These are phyloP conservation scores for Drosera spatulata DNA, from an alignment of 179 eudicot genomes.

Conservation along the genomic window DNA sequence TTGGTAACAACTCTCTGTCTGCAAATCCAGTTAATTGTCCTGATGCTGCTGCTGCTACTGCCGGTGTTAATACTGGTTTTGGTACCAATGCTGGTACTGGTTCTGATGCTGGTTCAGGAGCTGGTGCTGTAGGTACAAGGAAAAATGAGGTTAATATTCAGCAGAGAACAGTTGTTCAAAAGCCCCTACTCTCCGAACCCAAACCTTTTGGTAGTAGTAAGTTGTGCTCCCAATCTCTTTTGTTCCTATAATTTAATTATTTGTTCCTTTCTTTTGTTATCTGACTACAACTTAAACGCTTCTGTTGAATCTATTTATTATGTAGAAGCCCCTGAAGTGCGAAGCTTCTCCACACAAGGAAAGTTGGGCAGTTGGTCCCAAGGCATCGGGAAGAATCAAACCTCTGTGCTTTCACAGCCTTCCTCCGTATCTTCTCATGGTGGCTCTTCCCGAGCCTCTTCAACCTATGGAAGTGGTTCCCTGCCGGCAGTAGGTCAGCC, in stretches of 20 bases:
- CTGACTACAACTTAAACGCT: neutral
- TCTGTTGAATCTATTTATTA: neutral
- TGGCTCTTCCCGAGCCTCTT: constrained; percentile 11
- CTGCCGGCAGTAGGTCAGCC: constrained; percentile 5
- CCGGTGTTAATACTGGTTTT: constrained; percentile 15
- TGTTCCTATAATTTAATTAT: neutral
- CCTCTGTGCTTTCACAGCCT: constrained; percentile 6
- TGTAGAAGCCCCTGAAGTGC: constrained; percentile 1
- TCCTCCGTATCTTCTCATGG: constrained; percentile 7
- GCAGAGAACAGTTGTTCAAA: neutral
- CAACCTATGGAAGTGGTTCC: constrained; percentile 9
- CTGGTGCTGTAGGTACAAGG: constrained; percentile 20
- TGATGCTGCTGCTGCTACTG: constrained; percentile 19
- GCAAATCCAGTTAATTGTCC: constrained; percentile 24
- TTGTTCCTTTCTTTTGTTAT: neutral
- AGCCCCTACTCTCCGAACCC: constrained; percentile 2
- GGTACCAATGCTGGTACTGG: no score
- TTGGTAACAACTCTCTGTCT: constrained; percentile 16
- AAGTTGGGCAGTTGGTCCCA: constrained; percentile 5
- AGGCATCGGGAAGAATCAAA: constrained; percentile 7
- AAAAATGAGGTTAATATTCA: constrained; percentile 15
- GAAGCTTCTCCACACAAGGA: constrained; percentile 1
- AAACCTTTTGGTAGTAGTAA: constrained; percentile 6
- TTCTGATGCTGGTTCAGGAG: constrained; percentile 10
- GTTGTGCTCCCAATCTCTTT: neutral